Conservation (phyloP, 805 yeast species). For the Gaillardinia entomophila region DNA sequence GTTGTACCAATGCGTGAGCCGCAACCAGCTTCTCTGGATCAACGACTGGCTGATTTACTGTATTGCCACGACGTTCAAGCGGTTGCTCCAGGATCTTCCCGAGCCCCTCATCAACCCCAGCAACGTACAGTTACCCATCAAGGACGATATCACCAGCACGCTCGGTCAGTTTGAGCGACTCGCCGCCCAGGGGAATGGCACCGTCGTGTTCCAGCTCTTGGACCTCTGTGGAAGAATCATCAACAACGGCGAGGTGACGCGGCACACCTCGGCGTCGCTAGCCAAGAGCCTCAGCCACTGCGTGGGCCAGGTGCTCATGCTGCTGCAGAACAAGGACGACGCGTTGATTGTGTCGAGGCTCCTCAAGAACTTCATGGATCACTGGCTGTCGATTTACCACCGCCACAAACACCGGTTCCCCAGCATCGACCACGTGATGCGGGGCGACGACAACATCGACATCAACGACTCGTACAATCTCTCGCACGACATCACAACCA, state of each 20-base stretch:
- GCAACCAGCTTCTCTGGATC: slow-evolving; percentile 50
- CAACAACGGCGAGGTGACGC: slow-evolving; percentile 27
- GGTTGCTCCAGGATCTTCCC: slow-evolving; percentile 47
- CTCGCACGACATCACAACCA: slow-evolving; percentile 26
- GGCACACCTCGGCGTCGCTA: slow-evolving; percentile 25
- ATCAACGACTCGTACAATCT: slow-evolving; percentile 26
- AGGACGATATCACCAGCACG: slow-evolving; percentile 44
- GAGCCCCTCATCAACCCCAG: slow-evolving; percentile 48
- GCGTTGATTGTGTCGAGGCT: slow-evolving; percentile 49
- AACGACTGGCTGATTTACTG: slow-evolving; percentile 53
- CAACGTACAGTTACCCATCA: slow-evolving; percentile 47
- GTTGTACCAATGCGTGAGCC: slow-evolving; percentile 42
- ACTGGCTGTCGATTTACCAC: slow-evolving; percentile 37
- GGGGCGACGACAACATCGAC: slow-evolving; percentile 9
- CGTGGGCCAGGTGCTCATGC: slow-evolving; percentile 44
- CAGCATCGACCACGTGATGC: slow-evolving; percentile 10
- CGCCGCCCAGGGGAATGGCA: slow-evolving; percentile 13
- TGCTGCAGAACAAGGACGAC: slow-evolving; percentile 39
- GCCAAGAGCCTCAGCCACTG: slow-evolving; percentile 50
- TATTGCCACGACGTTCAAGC: slow-evolving; percentile 42
- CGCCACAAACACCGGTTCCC: slow-evolving; percentile 6
- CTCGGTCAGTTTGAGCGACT: slow-evolving; percentile 27
- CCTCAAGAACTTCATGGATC: slow-evolving; percentile 45
- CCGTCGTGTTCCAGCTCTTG: slow-evolving; percentile 42
- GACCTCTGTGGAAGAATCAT: slow-evolving; percentile 32